Conservation (phyloP, 2,329 filamentous ascomycete genomes). For the Incumbomyces delicatus region DNA sequence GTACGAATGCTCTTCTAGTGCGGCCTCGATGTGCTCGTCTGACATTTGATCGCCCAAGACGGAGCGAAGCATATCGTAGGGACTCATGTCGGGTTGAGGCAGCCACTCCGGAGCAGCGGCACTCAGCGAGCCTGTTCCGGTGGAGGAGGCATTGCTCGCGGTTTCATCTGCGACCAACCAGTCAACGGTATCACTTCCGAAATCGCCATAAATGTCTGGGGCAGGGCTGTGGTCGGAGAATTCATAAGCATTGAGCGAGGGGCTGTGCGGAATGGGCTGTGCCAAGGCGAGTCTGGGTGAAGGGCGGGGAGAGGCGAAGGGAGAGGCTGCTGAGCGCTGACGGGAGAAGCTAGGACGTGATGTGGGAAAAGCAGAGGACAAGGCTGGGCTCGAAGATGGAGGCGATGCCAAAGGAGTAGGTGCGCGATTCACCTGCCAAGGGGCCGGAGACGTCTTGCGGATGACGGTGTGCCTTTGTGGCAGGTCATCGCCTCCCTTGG, state of each 20-base stretch:
- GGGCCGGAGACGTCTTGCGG: slow-evolving; percentile 81
- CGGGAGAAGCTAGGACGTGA: slow-evolving; percentile 67
- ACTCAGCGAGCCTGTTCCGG: slow-evolving; percentile 55
- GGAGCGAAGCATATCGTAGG: slow-evolving; percentile 93
- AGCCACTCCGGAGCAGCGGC: slow-evolving; percentile 75
- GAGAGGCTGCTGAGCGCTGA: slow-evolving; percentile 44
- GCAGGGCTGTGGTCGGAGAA: slow-evolving; percentile 77
- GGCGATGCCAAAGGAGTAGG: slow-evolving; percentile 75
- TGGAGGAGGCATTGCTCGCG: slow-evolving; percentile 69
- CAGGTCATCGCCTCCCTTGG: slow-evolving; percentile 45
- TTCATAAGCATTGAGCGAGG: slow-evolving; percentile 87
- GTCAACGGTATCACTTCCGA: slow-evolving; percentile 88
- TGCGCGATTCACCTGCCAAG: slow-evolving; percentile 70
- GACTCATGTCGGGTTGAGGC: slow-evolving; percentile 81
- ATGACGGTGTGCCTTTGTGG: slow-evolving; percentile 82
- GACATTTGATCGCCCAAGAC: slow-evolving; percentile 81
- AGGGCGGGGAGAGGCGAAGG: slow-evolving; percentile 86
- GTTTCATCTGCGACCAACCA: slow-evolving; percentile 90
- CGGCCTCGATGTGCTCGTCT: slow-evolving; percentile 90
- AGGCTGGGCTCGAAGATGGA: slow-evolving; percentile 63
- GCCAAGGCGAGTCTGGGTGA: slow-evolving; percentile 85
- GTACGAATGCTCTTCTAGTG: slow-evolving; percentile 79
- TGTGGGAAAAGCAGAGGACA: slow-evolving; percentile 62
- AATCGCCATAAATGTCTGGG: slow-evolving; percentile 79
- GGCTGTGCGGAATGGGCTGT: slow-evolving; percentile 90